These are phyloP conservation scores for Xylariaceae sp. DNA, from an alignment of 2,329 filamentous ascomycete genomes.

Conservation along the genomic window DNA sequence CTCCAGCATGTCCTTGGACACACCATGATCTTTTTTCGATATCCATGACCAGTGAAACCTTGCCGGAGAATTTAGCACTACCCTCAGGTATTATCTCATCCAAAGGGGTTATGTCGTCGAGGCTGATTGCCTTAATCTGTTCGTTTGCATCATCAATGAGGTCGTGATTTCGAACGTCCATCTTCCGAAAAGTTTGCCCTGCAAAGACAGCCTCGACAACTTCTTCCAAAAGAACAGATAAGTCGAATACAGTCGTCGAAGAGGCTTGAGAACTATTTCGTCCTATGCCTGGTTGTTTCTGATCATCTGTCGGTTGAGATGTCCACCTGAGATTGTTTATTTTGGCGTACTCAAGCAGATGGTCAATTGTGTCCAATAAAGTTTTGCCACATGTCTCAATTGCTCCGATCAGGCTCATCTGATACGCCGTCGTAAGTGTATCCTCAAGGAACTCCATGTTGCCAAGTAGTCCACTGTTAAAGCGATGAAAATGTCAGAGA, in stretches of 20 bases:
- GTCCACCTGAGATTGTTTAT: constrained; percentile 31
- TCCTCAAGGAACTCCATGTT: constrained; percentile 48
- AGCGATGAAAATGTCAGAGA: background rate
- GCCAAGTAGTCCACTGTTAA: constrained; percentile 48
- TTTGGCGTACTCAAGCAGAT: constrained; percentile 44
- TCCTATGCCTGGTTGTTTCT: constrained; percentile 19
- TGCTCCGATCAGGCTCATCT: constrained; percentile 41
- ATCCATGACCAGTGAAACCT: constrained; percentile 17
- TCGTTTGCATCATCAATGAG: constrained; percentile 13
- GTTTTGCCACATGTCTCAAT: constrained; percentile 46
- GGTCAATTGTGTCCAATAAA: constrained; percentile 46
- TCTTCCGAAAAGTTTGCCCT: constrained; percentile 35
- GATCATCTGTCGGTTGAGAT: constrained; percentile 10
- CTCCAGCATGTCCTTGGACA: constrained; percentile 18
- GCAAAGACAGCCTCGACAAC: constrained; percentile 39
- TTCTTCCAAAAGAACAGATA: constrained; percentile 35
- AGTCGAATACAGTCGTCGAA: constrained; percentile 28
- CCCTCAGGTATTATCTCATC: constrained; percentile 19
- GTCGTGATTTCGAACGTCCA: constrained; percentile 16
- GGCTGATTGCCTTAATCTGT: constrained; percentile 13
- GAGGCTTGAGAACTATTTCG: background rate
- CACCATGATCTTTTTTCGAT: constrained; percentile 18
- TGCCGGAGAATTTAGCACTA: constrained; percentile 19
- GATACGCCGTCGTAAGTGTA: constrained; percentile 34
- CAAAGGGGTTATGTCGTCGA: constrained; percentile 11